Conservation (phyloP, 2,329 filamentous ascomycete genomes). For the Fonsecaea monophora region DNA sequence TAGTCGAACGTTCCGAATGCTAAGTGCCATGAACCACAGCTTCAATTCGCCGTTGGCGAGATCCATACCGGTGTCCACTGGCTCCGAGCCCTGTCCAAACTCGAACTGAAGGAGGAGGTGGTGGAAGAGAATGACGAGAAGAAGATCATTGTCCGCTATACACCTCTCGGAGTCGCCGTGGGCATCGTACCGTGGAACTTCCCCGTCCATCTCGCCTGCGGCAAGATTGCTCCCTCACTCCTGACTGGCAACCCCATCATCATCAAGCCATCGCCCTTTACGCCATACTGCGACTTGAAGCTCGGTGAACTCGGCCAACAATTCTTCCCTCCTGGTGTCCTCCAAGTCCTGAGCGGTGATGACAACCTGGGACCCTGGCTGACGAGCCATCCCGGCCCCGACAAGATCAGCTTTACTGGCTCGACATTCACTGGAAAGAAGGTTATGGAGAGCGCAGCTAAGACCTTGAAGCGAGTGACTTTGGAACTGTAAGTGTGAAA, state of each 20-base stretch:
- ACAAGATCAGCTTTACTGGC: slow-evolving; percentile 70
- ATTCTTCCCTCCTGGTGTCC: slow-evolving; percentile 68
- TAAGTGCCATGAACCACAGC: slow-evolving; percentile 15
- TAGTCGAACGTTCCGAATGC: neutral
- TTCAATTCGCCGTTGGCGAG: slow-evolving; percentile 37
- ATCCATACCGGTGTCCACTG: slow-evolving; percentile 33
- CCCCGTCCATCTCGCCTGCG: slow-evolving; percentile 50
- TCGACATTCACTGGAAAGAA: slow-evolving; percentile 67
- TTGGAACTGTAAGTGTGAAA: slow-evolving; percentile 58
- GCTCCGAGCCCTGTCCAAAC: slow-evolving; percentile 30
- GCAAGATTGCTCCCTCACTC: slow-evolving; percentile 60
- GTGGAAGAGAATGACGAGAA: slow-evolving; percentile 38
- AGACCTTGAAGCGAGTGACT: slow-evolving; percentile 66
- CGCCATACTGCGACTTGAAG: slow-evolving; percentile 60
- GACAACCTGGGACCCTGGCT: slow-evolving; percentile 67
- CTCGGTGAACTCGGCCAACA: slow-evolving; percentile 64
- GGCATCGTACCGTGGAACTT: slow-evolving; percentile 69
- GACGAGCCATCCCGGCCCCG: slow-evolving; percentile 64
- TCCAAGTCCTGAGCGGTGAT: slow-evolving; percentile 66
- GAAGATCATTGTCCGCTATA: slow-evolving; percentile 44
- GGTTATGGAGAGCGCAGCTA: slow-evolving; percentile 63
- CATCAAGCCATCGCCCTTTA: slow-evolving; percentile 66
- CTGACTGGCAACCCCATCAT: slow-evolving; percentile 63
- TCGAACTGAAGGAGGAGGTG: slow-evolving; percentile 37
- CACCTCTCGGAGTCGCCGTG: slow-evolving; percentile 52